These are phyloP conservation scores for Boletales sp. DNA, from an alignment of 768 basidiomycete species.

Conservation along the genomic window DNA sequence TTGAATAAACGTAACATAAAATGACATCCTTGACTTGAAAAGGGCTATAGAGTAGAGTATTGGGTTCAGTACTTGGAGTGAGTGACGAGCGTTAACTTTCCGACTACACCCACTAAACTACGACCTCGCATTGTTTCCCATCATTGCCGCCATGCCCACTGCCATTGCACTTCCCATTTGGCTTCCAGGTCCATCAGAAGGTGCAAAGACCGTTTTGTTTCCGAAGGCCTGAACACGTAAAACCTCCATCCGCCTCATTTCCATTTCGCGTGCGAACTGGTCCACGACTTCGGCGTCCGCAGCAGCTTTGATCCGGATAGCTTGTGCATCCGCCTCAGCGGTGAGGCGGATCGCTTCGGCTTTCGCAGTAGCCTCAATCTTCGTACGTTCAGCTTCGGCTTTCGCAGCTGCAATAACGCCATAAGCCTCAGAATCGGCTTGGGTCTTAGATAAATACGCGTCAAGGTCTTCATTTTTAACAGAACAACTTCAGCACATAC, in stretches of 20 bases:
- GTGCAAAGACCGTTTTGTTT: slow-evolving; percentile 63
- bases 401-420: slow-evolving; percentile 68
- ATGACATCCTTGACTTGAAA: too few species aligned
- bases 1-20: not conserved
- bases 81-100: too few species aligned
- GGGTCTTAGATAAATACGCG: slow-evolving; percentile 36
- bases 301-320: slow-evolving; percentile 57
- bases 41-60: too few species aligned
- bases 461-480: slow-evolving; percentile 4
- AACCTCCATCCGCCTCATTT: slow-evolving; percentile 63
- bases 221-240: slow-evolving; percentile 63
- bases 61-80: too few species aligned
- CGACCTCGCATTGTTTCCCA: slow-evolving; percentile 40
- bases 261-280: slow-evolving; percentile 74
- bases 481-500: slow-evolving; percentile 24
- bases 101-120: slow-evolving; percentile 1
- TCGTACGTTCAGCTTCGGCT: slow-evolving; percentile 60
- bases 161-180: slow-evolving; percentile 63
- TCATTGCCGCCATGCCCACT: slow-evolving; percentile 64
- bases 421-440: slow-evolving; percentile 77
- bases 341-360: slow-evolving; percentile 75
- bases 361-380: slow-evolving; percentile 73
- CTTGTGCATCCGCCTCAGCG: slow-evolving; percentile 72
- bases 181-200: slow-evolving; percentile 54
- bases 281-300: slow-evolving; percentile 63